Evolutionary conservation across 495 filamentous ascomycete species (phyloP), one percentile per base, ranked within the genome.

Genomic region (Penicillium manginii): DNA sequence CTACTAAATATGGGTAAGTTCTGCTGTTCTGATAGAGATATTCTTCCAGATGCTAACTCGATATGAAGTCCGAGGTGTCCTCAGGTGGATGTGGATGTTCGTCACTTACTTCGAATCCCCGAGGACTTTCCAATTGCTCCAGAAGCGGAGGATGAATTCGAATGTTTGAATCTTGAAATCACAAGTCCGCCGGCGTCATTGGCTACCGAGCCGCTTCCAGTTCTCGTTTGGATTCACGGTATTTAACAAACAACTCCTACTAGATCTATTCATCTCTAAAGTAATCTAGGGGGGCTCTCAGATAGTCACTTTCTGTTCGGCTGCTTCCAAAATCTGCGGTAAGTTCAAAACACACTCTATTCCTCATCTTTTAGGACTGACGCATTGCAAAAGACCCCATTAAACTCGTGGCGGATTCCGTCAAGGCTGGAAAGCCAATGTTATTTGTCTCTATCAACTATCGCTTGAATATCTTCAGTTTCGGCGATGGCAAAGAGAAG

Each of bases 381-480:
- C 26, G 26, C 26, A 15, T 37, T 37, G 12, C 11, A 37, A 37
- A 37, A 74, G 73, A 74, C 58, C 71, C 73, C 0, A 70, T 63
- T 31, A 70, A 69, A 37, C 55, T 77, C 31, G 69, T 77, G 15
- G 64, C 68, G 0, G 74, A 75, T 26, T 75, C 74, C 0, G 68
- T 75, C 31, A 65, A 64, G 40, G 46, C 62, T 3, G 64, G 58
- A 17, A 77, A 85, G 50, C 73, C 76, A 35, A 75, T 87, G 23
- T 75, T 90, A 19, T 81, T 89, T 54, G 83, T 88, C 14, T 75
- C 77, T 5, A 78, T 87, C 67, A 88, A 88, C 69, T 88, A 89
- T 65, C 84, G 87, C 6, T 60, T 88, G 51, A 86, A 86, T 65
- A 82, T 89, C 56, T 86, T 88, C 60, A 82, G 84, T 21, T 88